Evolutionary conservation across 148 eudicot genomes (phyloP).

Genomic region (Amaranthus hypochondriacus): DNA sequence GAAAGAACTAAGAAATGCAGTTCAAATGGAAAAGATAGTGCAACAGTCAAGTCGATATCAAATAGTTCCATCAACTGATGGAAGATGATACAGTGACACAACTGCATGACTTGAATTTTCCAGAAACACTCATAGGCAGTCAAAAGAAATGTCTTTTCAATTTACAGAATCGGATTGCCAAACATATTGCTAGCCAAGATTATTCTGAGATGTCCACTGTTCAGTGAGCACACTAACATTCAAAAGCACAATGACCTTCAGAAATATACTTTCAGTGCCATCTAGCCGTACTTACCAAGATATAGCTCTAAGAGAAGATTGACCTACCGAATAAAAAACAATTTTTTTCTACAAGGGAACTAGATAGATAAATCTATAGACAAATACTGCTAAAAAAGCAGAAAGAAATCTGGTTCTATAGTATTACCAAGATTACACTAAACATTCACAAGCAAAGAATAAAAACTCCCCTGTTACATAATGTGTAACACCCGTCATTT

Average conservation of each 20-base stretch:
- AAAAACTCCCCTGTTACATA: not conserved
- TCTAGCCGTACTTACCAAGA: not conserved
- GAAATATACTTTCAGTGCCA: not conserved
- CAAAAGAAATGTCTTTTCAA: not conserved
- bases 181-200: not conserved
- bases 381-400: not conserved
- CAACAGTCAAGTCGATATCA: too few species aligned
- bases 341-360: not conserved
- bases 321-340: too few species aligned
- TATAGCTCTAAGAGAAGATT: not conserved
- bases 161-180: not conserved
- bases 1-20: not conserved
- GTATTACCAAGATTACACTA: not conserved
- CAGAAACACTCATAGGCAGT: not conserved
- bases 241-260: not conserved
- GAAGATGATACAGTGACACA: not conserved
- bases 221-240: too few species aligned
- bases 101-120: not conserved
- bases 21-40: not conserved
- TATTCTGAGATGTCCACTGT: not conserved
- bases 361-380: not conserved
- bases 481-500: too few species aligned
- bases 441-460: too few species aligned
- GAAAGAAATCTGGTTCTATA: not conserved
- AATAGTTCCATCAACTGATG: not conserved